A percentile compares a stretch with the other conserved stretches of the same genome.
phyloP scores from a whole-genome alignment of 768 basidiomycete species.

The Hericium rajendrae region DNA sequence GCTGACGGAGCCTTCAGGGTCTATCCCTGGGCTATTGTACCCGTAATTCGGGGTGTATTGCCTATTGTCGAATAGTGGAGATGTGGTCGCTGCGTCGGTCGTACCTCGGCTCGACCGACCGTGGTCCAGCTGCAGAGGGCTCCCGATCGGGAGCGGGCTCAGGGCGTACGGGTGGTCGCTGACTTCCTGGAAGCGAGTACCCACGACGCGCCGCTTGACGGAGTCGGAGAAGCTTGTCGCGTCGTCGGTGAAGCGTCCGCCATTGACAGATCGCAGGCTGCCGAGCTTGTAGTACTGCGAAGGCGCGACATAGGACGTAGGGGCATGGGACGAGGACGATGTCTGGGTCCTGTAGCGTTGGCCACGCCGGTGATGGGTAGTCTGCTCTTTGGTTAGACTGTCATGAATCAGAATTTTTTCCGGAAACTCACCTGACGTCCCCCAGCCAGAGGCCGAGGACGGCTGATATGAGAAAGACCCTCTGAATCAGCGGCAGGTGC shows the following conservation, averaged over 20 bases:
- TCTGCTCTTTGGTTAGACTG: constrained; percentile 11
- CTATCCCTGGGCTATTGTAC: constrained; percentile 5
- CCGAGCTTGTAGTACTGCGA: constrained; percentile 73
- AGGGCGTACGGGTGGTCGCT: constrained; percentile 48
- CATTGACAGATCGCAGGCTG: constrained; percentile 47
- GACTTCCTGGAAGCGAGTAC: constrained; percentile 66
- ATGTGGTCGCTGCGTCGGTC: constrained; percentile 16
- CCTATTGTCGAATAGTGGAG: constrained; percentile 41
- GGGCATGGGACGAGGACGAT: constrained; percentile 54
- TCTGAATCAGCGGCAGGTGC: constrained; percentile 23
- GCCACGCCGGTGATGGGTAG: constrained; percentile 36
- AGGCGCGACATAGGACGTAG: constrained; percentile 71
- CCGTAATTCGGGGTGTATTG: constrained; percentile 47
- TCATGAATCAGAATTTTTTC: neutral
- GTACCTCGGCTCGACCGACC: constrained; percentile 33
- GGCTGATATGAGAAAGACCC: constrained; percentile 53
- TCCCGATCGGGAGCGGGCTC: constrained; percentile 53
- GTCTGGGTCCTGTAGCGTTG: constrained; percentile 53
- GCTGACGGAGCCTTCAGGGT: constrained; percentile 8
- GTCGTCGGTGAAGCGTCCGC: constrained; percentile 44
- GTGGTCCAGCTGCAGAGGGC: constrained; percentile 38
- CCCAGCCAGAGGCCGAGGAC: constrained; percentile 45
- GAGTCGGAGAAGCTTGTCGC: constrained; percentile 45
- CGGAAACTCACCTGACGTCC: constrained; percentile 16
- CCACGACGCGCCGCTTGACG: constrained; percentile 51